Conservation (phyloP, 2,329 filamentous ascomycete genomes). For the Arthrobotrys pseudoclavata region DNA sequence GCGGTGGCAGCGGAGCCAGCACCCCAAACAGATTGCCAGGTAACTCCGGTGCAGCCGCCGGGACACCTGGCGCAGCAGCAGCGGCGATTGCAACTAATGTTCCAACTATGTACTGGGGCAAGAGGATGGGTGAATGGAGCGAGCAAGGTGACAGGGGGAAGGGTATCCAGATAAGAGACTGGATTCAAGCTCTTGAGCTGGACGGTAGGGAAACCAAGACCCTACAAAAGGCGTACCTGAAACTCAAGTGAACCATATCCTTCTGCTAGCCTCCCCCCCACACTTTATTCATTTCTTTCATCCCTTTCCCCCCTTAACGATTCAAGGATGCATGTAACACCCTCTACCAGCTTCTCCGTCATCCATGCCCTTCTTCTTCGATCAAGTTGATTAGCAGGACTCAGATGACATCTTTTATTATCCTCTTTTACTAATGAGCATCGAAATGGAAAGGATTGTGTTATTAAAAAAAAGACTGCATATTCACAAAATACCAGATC, state of each 20-base stretch:
- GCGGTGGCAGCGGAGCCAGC: constrained; percentile 57
- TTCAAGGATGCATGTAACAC: constrained; percentile 6
- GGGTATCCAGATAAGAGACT: constrained; percentile 63
- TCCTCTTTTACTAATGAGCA: constrained; percentile 1
- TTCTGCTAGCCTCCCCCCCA: not conserved
- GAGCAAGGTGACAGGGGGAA: constrained; percentile 63
- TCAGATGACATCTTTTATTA: not conserved
- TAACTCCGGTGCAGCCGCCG: constrained; percentile 16
- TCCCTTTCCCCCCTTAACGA: not conserved
- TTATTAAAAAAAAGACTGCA: constrained; percentile 43
- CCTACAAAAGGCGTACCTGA: constrained; percentile 62
- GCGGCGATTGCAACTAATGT: constrained; percentile 42
- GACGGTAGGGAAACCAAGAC: constrained; percentile 62
- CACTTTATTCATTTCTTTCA: not conserved
- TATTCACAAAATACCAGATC: constrained; percentile 56
- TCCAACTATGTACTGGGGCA: constrained; percentile 61
- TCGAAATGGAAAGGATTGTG: not conserved
- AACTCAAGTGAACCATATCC: constrained; percentile 61
- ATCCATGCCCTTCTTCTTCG: not conserved
- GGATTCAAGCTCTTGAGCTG: constrained; percentile 62
- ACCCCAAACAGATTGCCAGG: constrained; percentile 42
- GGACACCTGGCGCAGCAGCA: constrained; percentile 44
- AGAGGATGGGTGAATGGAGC: constrained; percentile 63
- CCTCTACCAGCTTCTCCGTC: not conserved
- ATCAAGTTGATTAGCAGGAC: not conserved